Percentiles rank a stretch among this genome's conserved stretches.
Evolutionary conservation across 345 rosid species (phyloP).

Genomic region (Eucalyptus regnans): DNA sequence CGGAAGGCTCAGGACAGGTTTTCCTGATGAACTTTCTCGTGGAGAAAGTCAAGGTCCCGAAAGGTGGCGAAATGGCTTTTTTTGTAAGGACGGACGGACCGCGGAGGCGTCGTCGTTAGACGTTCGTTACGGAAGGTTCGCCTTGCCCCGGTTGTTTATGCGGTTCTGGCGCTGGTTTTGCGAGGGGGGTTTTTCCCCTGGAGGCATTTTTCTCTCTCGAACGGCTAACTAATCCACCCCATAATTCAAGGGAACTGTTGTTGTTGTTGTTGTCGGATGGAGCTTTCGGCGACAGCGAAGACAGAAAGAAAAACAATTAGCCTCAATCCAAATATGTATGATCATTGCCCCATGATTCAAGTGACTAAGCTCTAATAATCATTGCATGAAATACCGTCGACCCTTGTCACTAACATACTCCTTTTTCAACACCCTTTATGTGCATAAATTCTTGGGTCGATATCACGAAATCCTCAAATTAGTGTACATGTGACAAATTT

Average conservation of each 20-base stretch:
- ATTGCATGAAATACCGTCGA: neutral
- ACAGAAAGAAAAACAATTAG: neutral
- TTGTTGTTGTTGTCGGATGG: neutral
- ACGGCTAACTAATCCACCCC: neutral
- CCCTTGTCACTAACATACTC: neutral
- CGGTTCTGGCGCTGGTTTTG: neutral
- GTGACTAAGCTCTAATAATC: too few relatives aligned
- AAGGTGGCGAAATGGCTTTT: slow-evolving; percentile 2
- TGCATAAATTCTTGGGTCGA: neutral
- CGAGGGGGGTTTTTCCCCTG: neutral
- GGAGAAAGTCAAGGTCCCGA: slow-evolving; percentile 23
- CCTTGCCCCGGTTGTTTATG: neutral
- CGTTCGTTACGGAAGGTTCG: neutral
- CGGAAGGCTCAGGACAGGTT: neutral
- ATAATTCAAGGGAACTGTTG: neutral
- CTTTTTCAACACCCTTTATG: neutral
- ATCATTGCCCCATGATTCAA: too few relatives aligned
- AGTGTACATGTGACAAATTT: rapidly evolving
- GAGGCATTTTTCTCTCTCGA: neutral
- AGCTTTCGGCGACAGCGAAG: neutral
- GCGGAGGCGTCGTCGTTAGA: neutral
- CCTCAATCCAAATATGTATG: neutral
- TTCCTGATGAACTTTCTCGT: slow-evolving; percentile 24
- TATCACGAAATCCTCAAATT: too few relatives aligned
- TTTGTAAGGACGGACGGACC: neutral